These are phyloP conservation scores for Vaccinium myrtillus DNA, from an alignment of 148 eudicot species.

Conservation along the genomic window DNA sequence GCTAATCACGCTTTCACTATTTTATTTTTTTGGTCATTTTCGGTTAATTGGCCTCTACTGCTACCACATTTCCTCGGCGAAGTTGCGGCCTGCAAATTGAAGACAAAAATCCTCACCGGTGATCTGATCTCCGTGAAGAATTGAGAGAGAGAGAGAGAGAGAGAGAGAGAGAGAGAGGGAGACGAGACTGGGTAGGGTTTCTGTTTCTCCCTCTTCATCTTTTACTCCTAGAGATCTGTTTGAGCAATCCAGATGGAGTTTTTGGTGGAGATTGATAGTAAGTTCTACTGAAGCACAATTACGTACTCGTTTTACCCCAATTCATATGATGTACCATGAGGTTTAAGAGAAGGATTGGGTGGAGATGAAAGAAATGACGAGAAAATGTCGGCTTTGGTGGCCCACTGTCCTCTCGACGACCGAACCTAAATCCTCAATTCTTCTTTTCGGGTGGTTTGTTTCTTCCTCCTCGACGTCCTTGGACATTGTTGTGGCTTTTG, in stretches of 20 bases:
- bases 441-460: slow-evolving; percentile 84
- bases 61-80: no score
- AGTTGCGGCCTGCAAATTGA: no score
- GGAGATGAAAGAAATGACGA: slow-evolving; percentile 35
- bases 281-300: not conserved
- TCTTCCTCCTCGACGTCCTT: slow-evolving; percentile 51
- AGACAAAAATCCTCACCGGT: no score
- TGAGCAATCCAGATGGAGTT: no score
- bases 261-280: not conserved
- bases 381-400: slow-evolving; percentile 90
- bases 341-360: not conserved
- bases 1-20: no score
- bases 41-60: no score
- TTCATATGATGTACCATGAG: not conserved
- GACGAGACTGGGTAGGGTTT: no score
- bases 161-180: not conserved
- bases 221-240: no score
- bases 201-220: no score
- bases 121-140: no score
- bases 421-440: slow-evolving; percentile 22
- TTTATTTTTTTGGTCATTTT: no score
- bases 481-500: slow-evolving; percentile 83
- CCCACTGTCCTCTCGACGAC: slow-evolving; percentile 47
- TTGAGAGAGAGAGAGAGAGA: not conserved
- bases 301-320: no score